Evolutionary conservation across 495 filamentous ascomycete species (phyloP), one percentile per base, ranked within the genome.

Genomic region (Xylaria curta): DNA sequence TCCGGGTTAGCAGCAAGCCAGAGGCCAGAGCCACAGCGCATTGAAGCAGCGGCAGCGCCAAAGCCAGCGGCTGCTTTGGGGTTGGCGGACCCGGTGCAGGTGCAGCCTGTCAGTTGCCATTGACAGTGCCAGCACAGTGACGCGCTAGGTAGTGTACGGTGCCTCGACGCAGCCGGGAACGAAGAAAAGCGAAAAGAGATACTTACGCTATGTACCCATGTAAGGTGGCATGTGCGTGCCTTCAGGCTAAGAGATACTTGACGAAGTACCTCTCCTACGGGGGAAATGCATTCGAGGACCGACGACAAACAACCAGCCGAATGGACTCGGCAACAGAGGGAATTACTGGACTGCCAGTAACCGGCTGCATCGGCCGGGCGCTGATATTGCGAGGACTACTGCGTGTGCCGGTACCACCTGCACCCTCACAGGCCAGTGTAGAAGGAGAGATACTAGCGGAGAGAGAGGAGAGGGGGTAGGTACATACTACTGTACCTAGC

Each of bases 271-370:
- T 51, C 44, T 59, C 66, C 49, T 46, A 68, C 66, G 40, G 54
- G 47, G 53, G 38, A 6, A 33, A 54, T 33, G 46, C 56, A 70
- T 46, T 61, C 17, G 36, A 24, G n/a, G 68, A 24, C 68, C 19
- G 60, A 44, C 46, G 12, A 42, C 60, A 53, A 56, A 64, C 47
- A 64, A 64, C 42, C 46, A 31, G 47, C 59, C 59, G 49, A 44
- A 17, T 46, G 21, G 46, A 63, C 46, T 64, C 59, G 60, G 47
- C 31, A 63, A 42, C 33, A 47, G 46, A 31, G 33, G 28, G 40
- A 12, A 44, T 21, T 64, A 56, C 68, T 70, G 68, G 68, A 54
- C 68, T 70, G 49, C 68, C 59, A 70, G 59, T 70, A 54, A 70
- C 59, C 58, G 47, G 46, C 36, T 56, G 68, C 44, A 56, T 53